Evolutionary conservation across 164 flowering plant genomes (phyloP), one percentile per base, ranked within the genome.

Genomic region (Stephania cephalantha): DNA sequence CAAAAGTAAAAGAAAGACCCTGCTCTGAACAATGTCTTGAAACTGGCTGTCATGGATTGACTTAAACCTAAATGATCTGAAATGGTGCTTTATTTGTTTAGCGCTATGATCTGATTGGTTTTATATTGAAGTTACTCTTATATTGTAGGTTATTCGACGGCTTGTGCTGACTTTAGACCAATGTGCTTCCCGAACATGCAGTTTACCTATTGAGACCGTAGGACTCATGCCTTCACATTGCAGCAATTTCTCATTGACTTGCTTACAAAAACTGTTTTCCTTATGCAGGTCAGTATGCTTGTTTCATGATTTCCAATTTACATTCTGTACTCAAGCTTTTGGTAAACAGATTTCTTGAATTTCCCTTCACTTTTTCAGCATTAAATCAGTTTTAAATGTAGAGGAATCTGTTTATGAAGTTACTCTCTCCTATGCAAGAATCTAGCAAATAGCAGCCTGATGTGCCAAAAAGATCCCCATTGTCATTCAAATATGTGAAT

Each of bases 101-200:
- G 9, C 31, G 68, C 42, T 4, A 6, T 71, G 12, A 18, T 76
- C 4, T 68, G 45, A 17, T 53, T 31, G 17, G n/a, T 75, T 69
- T 45, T 46, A 45, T 35, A n/a, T 18, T 71, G 42, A 29, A 46
- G 42, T 72, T 55, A 11, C 18, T 13, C 17, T 55, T 55, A 4
- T 46, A 68, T 48, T 74, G 53, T 88, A 96, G 99, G 83, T 92
- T 79, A 67, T 96, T 75, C 84, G 86, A 68, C 87, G 97, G 68
- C 82, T 96, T 30, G 83, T 96, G 79, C 85, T 87, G 64, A 90
- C 97, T 68, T 81, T 96, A 78, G 99, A 96, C 78, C 93, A 90
- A 8, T 96, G 99, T 88, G 98, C 98, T 78, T 96, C 99, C 68
- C 91, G 99, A 29, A 94, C 97, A 70, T 86, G 90, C 84, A 85